A percentile compares a stretch with the other conserved stretches of the same genome.
Conservation (phyloP, 2,329 filamentous ascomycete genomes). For the Chaetomiaceae sp. region DNA sequence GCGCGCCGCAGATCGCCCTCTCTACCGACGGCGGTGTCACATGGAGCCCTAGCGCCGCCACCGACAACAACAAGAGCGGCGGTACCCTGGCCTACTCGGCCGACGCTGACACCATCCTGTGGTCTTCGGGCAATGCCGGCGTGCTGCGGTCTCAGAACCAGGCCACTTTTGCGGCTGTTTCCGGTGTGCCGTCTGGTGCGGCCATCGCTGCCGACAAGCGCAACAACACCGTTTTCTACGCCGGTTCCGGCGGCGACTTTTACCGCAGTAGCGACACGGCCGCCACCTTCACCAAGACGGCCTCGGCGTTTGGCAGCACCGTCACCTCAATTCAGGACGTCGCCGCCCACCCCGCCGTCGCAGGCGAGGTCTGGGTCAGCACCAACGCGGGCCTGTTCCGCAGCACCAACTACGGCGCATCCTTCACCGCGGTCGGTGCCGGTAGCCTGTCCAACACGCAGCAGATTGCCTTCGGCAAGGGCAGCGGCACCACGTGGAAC, state of each 20-base stretch:
- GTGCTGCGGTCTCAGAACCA: slow-evolving; percentile 39
- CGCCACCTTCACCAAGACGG: slow-evolving; percentile 38
- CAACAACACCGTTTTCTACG: slow-evolving; percentile 48
- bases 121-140: slow-evolving; percentile 37
- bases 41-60: slow-evolving; percentile 43
- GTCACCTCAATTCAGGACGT: slow-evolving; percentile 46
- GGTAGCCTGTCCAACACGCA: slow-evolving; percentile 35
- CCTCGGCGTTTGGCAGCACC: slow-evolving; percentile 33
- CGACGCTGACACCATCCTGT: slow-evolving; percentile 43
- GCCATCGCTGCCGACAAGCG: slow-evolving; percentile 50
- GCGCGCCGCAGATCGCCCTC: slow-evolving; percentile 40
- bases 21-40: slow-evolving; percentile 45
- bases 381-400: slow-evolving; percentile 49
- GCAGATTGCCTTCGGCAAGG: slow-evolving; percentile 39
- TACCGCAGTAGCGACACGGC: slow-evolving; percentile 47
- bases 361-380: slow-evolving; percentile 55
- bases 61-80: slow-evolving; percentile 37
- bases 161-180: slow-evolving; percentile 39
- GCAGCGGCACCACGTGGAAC: slow-evolving; percentile 36
- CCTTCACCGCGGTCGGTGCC: slow-evolving; percentile 38
- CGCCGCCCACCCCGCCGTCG: slow-evolving; percentile 48
- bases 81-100: slow-evolving; percentile 47
- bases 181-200: slow-evolving; percentile 38
- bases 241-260: slow-evolving; percentile 38
- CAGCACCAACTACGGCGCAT: slow-evolving; percentile 44